phyloP scores from a whole-genome alignment of 768 basidiomycete genomes.

The Pluteus cervinus region DNA sequence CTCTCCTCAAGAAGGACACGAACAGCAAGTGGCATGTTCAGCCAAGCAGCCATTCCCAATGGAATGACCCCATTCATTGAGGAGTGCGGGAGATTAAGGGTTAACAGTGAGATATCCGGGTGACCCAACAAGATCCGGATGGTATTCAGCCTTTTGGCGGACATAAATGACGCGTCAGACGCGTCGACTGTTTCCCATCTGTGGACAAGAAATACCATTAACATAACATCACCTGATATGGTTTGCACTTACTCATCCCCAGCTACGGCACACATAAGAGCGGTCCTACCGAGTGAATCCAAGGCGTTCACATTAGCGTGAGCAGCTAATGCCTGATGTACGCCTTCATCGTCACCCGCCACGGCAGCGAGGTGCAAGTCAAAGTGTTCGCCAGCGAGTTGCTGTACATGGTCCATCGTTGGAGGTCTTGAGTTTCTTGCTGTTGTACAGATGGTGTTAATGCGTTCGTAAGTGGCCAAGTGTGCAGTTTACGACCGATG shows the following conservation, averaged over 20 bases:
- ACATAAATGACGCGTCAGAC: conserved; percentile 65
- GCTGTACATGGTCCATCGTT: no score
- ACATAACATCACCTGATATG: conserved; percentile 4
- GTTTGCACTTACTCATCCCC: conserved; percentile 54
- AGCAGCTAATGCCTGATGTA: conserved; percentile 44
- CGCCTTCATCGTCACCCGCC: conserved; percentile 47
- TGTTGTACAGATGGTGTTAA: no score
- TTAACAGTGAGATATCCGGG: conserved; percentile 56
- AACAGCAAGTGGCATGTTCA: conserved; percentile 59
- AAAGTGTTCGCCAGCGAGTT: no score
- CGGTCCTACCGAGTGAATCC: conserved; percentile 54
- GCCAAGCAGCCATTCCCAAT: conserved; percentile 74
- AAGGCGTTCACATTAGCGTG: conserved; percentile 68
- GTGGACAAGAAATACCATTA: conserved; percentile 8
- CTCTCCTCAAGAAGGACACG: conserved; percentile 58
- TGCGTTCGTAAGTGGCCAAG: no score
- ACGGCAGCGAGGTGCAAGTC: conserved; percentile 51
- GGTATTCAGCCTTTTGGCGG: conserved; percentile 46
- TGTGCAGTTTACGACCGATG: no score
- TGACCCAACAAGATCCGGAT: conserved; percentile 51
- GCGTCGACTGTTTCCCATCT: conserved; percentile 70
- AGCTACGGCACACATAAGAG: conserved; percentile 64
- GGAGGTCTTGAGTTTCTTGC: no score
- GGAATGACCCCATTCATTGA: conserved; percentile 72
- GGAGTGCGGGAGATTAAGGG: conserved; percentile 68